phyloP scores from a whole-genome alignment of 1,139 yeast genomes.

The Ogataea hybrid region DNA sequence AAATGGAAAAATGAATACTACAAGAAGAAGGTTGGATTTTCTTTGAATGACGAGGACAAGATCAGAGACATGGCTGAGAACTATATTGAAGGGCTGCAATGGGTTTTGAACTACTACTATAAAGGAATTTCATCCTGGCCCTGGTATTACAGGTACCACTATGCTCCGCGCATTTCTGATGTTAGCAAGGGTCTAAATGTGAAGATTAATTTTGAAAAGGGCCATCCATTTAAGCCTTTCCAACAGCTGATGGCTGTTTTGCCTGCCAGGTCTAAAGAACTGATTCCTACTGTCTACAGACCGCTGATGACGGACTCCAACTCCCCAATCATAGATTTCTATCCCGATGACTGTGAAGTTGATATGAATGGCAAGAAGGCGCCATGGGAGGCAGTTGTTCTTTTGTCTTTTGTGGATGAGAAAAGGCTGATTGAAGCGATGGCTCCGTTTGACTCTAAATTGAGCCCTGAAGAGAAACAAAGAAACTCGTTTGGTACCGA shows the following conservation, averaged over 20 bases:
- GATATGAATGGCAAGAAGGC: conserved; percentile 96
- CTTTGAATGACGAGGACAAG: conserved; percentile 55
- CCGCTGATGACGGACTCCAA: conserved; percentile 83
- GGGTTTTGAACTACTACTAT: conserved; percentile 91
- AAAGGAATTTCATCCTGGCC: conserved; percentile 93
- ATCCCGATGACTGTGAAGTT: conserved; percentile 84
- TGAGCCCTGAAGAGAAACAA: conserved; percentile 64
- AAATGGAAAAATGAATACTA: conserved; percentile 85
- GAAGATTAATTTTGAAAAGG: conserved; percentile 60
- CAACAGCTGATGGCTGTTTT: conserved; percentile 98
- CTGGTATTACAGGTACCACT: conserved; percentile 87
- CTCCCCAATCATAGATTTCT: conserved; percentile 88
- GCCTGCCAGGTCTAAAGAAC: conserved; percentile 83
- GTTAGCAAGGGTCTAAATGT: conserved; percentile 66
- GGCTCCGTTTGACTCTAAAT: conserved; percentile 55
- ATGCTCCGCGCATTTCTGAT: conserved; percentile 92
- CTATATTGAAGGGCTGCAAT: conserved; percentile 90
- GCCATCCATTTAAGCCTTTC: conserved; percentile 85
- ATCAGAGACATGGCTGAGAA: conserved; percentile 68
- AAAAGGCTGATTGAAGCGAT: conserved; percentile 69
- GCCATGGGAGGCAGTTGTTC: conserved; percentile 98
- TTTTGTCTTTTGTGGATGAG: conserved; percentile 90
- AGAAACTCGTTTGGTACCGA: conserved; percentile 78
- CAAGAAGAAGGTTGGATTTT: conserved; percentile 69
- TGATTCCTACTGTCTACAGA: conserved; percentile 78